These are phyloP conservation scores for Clitoria ternatea DNA, from an alignment of 306 rosid species.

Conservation along the genomic window DNA sequence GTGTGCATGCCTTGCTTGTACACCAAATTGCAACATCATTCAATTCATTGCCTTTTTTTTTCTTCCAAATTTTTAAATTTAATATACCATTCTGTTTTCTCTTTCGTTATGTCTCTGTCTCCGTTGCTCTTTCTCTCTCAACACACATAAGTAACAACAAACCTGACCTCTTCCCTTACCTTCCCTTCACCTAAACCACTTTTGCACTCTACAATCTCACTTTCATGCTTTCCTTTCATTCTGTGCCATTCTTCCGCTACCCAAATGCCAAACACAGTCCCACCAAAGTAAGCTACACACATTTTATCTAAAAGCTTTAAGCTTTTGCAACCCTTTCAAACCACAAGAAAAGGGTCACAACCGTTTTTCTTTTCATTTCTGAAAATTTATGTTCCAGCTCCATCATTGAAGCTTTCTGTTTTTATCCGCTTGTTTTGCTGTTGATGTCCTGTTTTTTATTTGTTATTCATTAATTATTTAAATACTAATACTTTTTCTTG, in stretches of 20 bases:
- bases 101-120: conserved; percentile 4
- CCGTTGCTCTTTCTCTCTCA: too few relatives aligned
- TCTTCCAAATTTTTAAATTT: too few relatives aligned
- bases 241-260: conserved; percentile 8
- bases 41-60: too few relatives aligned
- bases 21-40: not conserved
- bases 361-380: not conserved
- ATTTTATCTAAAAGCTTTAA: not conserved
- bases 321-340: not conserved
- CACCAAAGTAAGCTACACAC: conserved; percentile 1
- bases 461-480: not conserved
- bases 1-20: not conserved
- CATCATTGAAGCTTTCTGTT: not conserved
- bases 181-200: not conserved
- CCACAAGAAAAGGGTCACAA: not conserved
- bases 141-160: not conserved
- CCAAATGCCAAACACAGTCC: not conserved
- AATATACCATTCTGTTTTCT: not conserved
- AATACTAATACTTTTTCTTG: not conserved
- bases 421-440: conserved; percentile 31
- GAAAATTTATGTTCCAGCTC: not conserved
- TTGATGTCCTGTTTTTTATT: not conserved
- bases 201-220: conserved; percentile 7
- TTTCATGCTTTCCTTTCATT: conserved; percentile 16
- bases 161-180: not conserved